A percentile compares a stretch with the other conserved stretches of the same genome.
phyloP scores from a whole-genome alignment of 73 alveolate species.

The Paramecium sexaurelia region DNA sequence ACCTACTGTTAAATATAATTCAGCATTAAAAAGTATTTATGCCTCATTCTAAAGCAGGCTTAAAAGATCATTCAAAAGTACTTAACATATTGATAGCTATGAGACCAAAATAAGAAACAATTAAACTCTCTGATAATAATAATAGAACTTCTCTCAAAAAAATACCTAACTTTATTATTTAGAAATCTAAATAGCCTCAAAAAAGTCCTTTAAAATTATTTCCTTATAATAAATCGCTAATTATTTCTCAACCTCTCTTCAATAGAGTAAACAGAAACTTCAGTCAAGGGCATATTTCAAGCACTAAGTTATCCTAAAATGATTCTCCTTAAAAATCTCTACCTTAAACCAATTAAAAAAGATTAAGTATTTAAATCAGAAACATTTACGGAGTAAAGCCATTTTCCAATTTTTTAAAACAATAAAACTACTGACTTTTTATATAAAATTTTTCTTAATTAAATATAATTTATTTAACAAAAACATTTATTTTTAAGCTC shows the following conservation, averaged over 20 bases:
- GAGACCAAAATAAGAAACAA: slow-evolving; percentile 1
- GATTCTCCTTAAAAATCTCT: not conserved
- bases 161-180: not conserved
- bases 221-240: not conserved
- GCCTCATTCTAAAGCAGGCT: slow-evolving; percentile 8
- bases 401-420: not conserved
- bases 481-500: too few species aligned
- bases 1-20: not conserved
- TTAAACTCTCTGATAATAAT: not conserved
- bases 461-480: too few species aligned
- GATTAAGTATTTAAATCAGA: not conserved
- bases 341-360: not conserved
- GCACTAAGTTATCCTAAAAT: not conserved
- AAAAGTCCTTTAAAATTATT: not conserved
- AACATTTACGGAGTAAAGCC: slow-evolving; percentile 16
- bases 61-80: not conserved
- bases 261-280: not conserved
- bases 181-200: not conserved
- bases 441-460: not conserved
- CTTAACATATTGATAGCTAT: not conserved
- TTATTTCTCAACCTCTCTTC: not conserved
- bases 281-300: not conserved
- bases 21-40: slow-evolving; percentile 10
- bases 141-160: not conserved
- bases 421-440: not conserved